phyloP scores from a whole-genome alignment of 2,329 filamentous ascomycete genomes.

The Xylaria sp. region DNA sequence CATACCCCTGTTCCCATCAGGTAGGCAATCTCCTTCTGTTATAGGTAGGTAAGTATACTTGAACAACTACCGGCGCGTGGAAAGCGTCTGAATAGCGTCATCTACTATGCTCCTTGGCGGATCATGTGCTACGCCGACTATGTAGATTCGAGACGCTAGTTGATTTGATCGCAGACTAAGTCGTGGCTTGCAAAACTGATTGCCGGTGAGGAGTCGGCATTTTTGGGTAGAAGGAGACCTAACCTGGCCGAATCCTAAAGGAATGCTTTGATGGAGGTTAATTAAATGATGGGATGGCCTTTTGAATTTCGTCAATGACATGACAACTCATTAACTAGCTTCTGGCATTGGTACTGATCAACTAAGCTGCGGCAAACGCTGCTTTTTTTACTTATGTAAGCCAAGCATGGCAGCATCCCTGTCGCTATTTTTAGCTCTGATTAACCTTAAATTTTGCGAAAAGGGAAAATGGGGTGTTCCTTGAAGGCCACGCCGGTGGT shows the following conservation, averaged over 20 bases:
- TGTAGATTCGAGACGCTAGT: conserved; percentile 7
- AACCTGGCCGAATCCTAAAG: conserved; percentile 9
- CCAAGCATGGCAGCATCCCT: conserved; percentile 19
- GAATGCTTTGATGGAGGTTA: conserved; percentile 17
- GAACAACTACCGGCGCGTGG: background rate
- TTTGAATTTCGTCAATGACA: conserved; percentile 6
- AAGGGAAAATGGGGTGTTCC: conserved; percentile 2
- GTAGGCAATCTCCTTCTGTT: background rate
- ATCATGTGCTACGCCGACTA: conserved; percentile 1
- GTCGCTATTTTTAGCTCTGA: conserved; percentile 34
- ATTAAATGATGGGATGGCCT: background rate
- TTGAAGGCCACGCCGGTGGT: background rate
- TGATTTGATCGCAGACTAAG: conserved; percentile 3
- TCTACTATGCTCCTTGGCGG: conserved; percentile 20
- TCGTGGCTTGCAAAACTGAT: conserved; percentile 18
- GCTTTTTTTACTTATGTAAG: conserved; percentile 24
- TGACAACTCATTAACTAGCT: background rate
- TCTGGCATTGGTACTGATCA: background rate
- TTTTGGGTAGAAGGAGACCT: background rate
- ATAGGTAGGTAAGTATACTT: background rate
- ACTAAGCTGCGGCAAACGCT: background rate
- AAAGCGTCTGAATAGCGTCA: conserved; percentile 12
- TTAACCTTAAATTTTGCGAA: conserved; percentile 34
- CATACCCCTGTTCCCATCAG: background rate
- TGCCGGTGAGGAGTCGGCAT: conserved; percentile 14